Conservation (phyloP, 805 yeast genomes). For the Yamadazyma sp. region DNA sequence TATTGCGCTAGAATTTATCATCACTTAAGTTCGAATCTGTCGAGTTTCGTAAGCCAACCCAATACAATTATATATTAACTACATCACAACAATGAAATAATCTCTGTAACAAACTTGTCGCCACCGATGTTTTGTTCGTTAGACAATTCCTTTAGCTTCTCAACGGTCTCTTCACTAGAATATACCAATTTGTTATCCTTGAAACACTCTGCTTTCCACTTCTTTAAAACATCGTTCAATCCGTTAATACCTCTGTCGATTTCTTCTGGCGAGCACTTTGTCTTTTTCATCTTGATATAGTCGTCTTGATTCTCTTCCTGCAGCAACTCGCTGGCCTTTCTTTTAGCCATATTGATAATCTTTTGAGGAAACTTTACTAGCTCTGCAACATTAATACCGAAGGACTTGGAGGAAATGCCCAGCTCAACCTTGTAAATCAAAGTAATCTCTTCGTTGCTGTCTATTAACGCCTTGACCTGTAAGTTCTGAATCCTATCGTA, state of each 20-base stretch:
- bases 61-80: too few species aligned
- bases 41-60: too few species aligned
- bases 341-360: slow-evolving; percentile 90
- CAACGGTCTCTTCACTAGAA: slow-evolving; percentile 36
- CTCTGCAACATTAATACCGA: slow-evolving; percentile 97
- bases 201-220: slow-evolving; percentile 53
- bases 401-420: slow-evolving; percentile 94
- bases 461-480: slow-evolving; percentile 92
- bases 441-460: slow-evolving; percentile 67
- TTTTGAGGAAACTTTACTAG: slow-evolving; percentile 89
- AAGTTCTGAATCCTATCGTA: slow-evolving; percentile 67
- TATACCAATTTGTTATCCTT: slow-evolving; percentile 24
- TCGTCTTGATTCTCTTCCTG: slow-evolving; percentile 46
- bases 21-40: too few species aligned
- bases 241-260: slow-evolving; percentile 52
- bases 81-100: slow-evolving; percentile 33
- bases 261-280: slow-evolving; percentile 53
- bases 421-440: slow-evolving; percentile 90
- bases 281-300: slow-evolving; percentile 46
- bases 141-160: slow-evolving; percentile 30
- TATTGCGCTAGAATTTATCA: too few species aligned
- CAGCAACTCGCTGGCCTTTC: slow-evolving; percentile 87
- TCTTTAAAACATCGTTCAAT: slow-evolving; percentile 47
- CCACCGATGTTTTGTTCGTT: slow-evolving; percentile 28
- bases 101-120: slow-evolving; percentile 49